Evolutionary conservation across 78 protist species (phyloP).

Genomic region (Dictyostelium capitatum): DNA sequence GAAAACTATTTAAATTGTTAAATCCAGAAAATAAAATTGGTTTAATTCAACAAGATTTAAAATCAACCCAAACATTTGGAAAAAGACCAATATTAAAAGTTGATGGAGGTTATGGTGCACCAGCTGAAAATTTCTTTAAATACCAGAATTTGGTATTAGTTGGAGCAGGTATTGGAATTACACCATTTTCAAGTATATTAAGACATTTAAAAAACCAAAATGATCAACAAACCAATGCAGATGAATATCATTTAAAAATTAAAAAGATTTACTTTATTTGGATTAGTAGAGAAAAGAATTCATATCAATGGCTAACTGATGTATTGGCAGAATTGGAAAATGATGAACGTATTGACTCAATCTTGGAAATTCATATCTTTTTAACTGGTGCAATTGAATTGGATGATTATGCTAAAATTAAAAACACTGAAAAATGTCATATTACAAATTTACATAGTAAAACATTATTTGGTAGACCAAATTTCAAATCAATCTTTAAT

Average conservation of each 20-base stretch:
- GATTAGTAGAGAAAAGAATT: constrained; percentile 87
- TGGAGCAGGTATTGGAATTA: constrained; percentile 98
- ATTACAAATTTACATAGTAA: constrained; percentile 36
- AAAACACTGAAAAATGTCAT: constrained; percentile 40
- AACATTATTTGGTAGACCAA: constrained; percentile 73
- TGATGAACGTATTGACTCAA: constrained; percentile 6
- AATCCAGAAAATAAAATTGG: constrained; percentile 80
- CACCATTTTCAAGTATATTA: constrained; percentile 95
- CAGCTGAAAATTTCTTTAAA: constrained; percentile 83
- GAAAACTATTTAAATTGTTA: constrained; percentile 35
- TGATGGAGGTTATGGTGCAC: constrained; percentile 95
- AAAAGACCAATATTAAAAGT: constrained; percentile 47
- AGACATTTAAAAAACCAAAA: constrained; percentile 79
- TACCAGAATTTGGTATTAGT: constrained; percentile 67
- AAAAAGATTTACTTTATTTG: constrained; percentile 89
- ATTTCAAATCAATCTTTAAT: constrained; percentile 34
- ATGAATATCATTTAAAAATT: constrained; percentile 8
- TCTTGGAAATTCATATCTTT: constrained; percentile 64
- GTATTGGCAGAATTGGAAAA: constrained; percentile 79
- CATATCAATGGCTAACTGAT: constrained; percentile 89
- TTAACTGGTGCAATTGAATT: constrained; percentile 42
- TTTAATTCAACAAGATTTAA: constrained; percentile 70
- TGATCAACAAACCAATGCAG: not conserved
- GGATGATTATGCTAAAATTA: constrained; percentile 51
- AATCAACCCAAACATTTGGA: not conserved